Evolutionary conservation across 1,139 yeast species (phyloP).

Genomic region (Saccharomycopsis crataegensis): DNA sequence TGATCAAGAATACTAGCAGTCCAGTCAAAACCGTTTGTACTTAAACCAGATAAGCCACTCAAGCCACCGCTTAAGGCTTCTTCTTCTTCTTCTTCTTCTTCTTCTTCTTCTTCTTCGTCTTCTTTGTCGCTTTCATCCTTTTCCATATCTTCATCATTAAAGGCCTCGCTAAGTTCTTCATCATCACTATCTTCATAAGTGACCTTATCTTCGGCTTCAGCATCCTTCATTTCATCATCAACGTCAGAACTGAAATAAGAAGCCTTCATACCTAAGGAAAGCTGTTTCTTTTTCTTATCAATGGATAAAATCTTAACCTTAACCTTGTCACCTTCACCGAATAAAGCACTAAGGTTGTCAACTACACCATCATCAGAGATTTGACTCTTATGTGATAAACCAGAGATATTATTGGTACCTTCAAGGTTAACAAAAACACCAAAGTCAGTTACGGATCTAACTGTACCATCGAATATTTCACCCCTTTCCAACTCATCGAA

Average conservation of each 20-base stretch:
- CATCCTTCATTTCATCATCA: conserved; percentile 27
- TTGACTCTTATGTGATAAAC: conserved; percentile 82
- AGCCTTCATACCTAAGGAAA: conserved; percentile 91
- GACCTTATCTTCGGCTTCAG: conserved; percentile 27
- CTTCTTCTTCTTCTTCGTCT: conserved; percentile 19
- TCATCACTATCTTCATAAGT: conserved; percentile 22
- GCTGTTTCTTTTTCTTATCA: conserved; percentile 58
- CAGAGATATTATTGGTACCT: conserved; percentile 68
- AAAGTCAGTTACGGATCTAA: conserved; percentile 71
- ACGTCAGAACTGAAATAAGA: conserved; percentile 53
- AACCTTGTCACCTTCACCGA: conserved; percentile 84
- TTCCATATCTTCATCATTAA: conserved; percentile 24
- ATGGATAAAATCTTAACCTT: conserved; percentile 70
- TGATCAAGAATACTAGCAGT: conserved; percentile 83
- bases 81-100: conserved; percentile 21
- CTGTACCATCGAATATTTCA: conserved; percentile 71
- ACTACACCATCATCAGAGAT: conserved; percentile 64
- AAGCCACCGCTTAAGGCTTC: conserved; percentile 23
- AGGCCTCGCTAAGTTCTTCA: conserved; percentile 21
- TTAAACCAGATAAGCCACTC: conserved; percentile 43
- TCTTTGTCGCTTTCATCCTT: conserved; percentile 19
- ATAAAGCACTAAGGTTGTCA: conserved; percentile 45
- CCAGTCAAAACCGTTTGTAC: conserved; percentile 89
- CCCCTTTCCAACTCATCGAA: conserved; percentile 65
- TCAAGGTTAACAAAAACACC: conserved; percentile 86